Evolutionary conservation across 208 protist genomes (phyloP).

Genomic region (Wallacemonas sp.): DNA sequence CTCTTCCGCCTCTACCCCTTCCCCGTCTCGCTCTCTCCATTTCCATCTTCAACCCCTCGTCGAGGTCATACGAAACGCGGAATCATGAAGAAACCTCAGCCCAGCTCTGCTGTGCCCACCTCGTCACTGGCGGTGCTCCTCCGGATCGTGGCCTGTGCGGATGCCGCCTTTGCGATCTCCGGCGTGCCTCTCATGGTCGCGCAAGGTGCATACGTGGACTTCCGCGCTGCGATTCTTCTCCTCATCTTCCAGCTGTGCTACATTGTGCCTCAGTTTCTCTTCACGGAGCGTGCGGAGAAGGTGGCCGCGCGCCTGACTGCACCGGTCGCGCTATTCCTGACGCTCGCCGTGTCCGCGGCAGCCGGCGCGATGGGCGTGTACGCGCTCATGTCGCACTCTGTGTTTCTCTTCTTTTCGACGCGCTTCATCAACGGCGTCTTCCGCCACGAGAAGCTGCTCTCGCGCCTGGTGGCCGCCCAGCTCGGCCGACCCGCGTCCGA

Average conservation of each 20-base stretch:
- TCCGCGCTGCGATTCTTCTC: conserved; percentile 33
- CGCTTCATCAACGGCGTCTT: conserved; percentile 61
- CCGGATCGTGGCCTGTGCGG: conserved; percentile 24
- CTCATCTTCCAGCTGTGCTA: conserved; percentile 53
- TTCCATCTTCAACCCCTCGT: too few relatives aligned
- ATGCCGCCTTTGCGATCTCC: conserved; percentile 36
- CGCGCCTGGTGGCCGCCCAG: conserved; percentile 15
- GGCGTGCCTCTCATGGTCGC: conserved; percentile 36
- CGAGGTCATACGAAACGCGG: too few relatives aligned
- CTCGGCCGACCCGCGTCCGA: conserved; percentile 13
- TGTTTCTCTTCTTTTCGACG: conserved; percentile 53
- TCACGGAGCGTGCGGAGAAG: conserved; percentile 44
- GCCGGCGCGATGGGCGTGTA: conserved; percentile 29
- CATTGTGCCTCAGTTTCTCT: conserved; percentile 56
- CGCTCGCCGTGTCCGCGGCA: conserved; percentile 37
- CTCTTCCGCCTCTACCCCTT: too few relatives aligned
- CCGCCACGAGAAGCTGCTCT: conserved; percentile 54
- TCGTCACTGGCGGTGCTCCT: too few relatives aligned
- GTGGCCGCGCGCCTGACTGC: conserved; percentile 34
- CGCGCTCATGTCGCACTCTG: conserved; percentile 33
- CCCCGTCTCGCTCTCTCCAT: too few relatives aligned
- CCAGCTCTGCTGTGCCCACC: too few relatives aligned
- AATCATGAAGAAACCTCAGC: too few relatives aligned
- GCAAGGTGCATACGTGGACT: conserved; percentile 31
- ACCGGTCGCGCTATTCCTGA: conserved; percentile 32